Conservation (phyloP, 2,329 filamentous ascomycete genomes). For the Xylaria sp. region DNA sequence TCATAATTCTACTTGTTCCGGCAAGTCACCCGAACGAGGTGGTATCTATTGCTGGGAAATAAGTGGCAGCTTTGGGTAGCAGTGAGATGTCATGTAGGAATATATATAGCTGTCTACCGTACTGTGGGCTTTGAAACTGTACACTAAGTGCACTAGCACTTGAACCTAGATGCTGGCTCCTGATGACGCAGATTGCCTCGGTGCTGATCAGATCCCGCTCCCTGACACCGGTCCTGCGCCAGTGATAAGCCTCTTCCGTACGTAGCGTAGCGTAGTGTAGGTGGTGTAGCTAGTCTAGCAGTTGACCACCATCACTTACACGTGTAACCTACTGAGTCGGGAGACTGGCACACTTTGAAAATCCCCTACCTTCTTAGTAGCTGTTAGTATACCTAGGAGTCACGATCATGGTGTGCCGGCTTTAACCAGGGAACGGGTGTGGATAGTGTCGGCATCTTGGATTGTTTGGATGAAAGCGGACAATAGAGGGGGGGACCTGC, state of each 20-base stretch:
- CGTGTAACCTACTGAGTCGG: background rate
- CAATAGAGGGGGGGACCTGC: background rate
- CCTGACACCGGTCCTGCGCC: background rate
- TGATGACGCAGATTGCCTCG: slow-evolving; percentile 9
- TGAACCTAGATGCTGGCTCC: slow-evolving; percentile 1
- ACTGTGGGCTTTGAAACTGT: background rate
- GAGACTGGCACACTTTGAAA: background rate
- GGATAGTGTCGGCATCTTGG: background rate
- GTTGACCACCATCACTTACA: background rate
- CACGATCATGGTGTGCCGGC: background rate
- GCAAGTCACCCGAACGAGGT: background rate
- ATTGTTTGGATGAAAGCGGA: background rate
- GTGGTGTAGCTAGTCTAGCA: background rate
- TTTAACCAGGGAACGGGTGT: background rate
- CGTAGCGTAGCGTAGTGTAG: background rate
- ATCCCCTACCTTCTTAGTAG: background rate
- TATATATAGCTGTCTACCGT: background rate
- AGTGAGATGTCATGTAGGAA: background rate
- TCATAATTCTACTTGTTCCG: background rate
- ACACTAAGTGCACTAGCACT: background rate
- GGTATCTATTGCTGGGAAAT: background rate
- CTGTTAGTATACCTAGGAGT: background rate
- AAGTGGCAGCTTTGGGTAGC: background rate
- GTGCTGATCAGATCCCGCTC: slow-evolving; percentile 4
- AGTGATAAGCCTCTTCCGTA: background rate